Evolutionary conservation across 306 rosid genomes (phyloP), one percentile per base, ranked within the genome.

Genomic region (Rosa lucieae): DNA sequence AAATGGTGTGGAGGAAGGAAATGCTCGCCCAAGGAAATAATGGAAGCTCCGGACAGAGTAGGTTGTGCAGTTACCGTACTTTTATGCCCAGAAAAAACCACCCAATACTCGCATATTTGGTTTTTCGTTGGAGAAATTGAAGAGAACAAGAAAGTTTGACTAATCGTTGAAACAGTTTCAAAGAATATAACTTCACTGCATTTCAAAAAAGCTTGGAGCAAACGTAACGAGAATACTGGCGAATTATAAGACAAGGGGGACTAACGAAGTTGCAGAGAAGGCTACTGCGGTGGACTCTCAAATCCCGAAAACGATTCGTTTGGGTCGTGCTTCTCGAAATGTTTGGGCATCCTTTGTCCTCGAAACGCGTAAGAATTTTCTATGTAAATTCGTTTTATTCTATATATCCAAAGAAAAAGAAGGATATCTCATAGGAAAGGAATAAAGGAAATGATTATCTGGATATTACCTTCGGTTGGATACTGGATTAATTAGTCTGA

Each of bases 221-320:
- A 79, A 87, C 85, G 91, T 56, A 86, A 89, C 87, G 49, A 81
- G 35, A 80, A 84, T 39, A 48, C 72, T 42, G 32, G 32, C 32
- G 32, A 32, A 32, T 32, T 32, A 32, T 32, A 32, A 32, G 37
- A 32, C 37, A 2, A 32, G 37, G 35, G 66, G 0, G 10, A 44
- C 6, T 35, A 44, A 48, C 58, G 77, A 83, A 80, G 80, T 21
- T 77, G 85, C 73, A 68, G 62, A 51, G 82, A 15, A 70, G 52
- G 32, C 3, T 21, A 67, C 10, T 5, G n/a, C 18, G 20, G 6
- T 10, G 20, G 49, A 17, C 56, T 63, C 21, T 43, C 72, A 13
- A 76, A 46, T 3, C 35, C 48, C 75, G 40, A 67, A 73, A 59
- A 67, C 40, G 85, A 73, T 72, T 56, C 76, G 68, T 58, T 49